Evolutionary conservation across 2,329 filamentous ascomycete species (phyloP).

Genomic region (Fusarium piperis): DNA sequence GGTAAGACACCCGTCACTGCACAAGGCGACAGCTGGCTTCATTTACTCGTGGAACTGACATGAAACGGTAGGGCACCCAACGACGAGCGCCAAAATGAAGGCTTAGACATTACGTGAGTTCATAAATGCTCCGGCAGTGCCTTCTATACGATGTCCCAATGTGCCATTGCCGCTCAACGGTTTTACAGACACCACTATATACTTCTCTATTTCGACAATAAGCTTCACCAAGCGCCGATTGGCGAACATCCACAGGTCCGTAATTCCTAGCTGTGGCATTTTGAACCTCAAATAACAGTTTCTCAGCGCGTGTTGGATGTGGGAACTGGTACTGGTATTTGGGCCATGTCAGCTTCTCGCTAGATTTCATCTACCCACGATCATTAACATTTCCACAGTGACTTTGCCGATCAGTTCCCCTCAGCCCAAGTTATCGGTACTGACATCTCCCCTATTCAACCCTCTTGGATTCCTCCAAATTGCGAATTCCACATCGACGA

Average conservation of each 20-base stretch:
- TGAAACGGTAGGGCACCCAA: conserved; percentile 15
- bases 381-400: not conserved
- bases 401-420: conserved; percentile 23
- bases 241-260: conserved; percentile 12
- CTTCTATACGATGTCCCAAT: too few relatives aligned
- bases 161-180: not conserved
- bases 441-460: conserved; percentile 3
- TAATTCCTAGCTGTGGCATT: not conserved
- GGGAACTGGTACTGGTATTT: not conserved
- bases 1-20: conserved; percentile 11
- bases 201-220: conserved; percentile 27
- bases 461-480: not conserved
- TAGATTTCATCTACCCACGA: not conserved
- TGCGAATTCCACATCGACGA: not conserved
- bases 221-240: conserved; percentile 27
- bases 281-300: not conserved
- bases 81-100: conserved; percentile 27
- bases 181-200: conserved; percentile 25
- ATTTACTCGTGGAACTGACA: conserved; percentile 4
- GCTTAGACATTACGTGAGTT: conserved; percentile 31
- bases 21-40: not conserved
- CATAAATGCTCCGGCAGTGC: not conserved
- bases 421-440: conserved; percentile 22
- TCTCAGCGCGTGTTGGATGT: not conserved
- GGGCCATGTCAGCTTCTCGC: not conserved